These are phyloP conservation scores for Aspergillus japonicus DNA, from an alignment of 2,329 filamentous ascomycete species.

Conservation along the genomic window DNA sequence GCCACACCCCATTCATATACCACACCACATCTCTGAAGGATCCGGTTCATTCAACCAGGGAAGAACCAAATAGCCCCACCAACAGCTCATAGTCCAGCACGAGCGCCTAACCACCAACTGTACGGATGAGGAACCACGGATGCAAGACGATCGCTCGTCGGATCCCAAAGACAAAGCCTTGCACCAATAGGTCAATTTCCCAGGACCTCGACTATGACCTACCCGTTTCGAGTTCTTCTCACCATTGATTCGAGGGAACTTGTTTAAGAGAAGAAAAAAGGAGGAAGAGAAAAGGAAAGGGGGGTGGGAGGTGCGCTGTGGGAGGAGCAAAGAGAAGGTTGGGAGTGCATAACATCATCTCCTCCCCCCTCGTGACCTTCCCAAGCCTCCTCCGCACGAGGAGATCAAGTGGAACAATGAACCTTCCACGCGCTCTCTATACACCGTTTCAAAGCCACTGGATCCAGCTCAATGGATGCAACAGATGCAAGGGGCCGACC, in stretches of 20 bases:
- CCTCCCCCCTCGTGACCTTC: conserved; percentile 2
- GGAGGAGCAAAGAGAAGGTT: not conserved
- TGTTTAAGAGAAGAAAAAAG: not conserved
- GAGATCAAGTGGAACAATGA: not conserved
- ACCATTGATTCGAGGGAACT: not conserved
- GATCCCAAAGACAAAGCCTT: not conserved
- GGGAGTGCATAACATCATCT: conserved; percentile 7
- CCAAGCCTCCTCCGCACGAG: conserved; percentile 5
- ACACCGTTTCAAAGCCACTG: not conserved
- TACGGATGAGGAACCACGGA: conserved; percentile 3
- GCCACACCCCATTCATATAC: not conserved
- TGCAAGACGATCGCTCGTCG: not conserved
- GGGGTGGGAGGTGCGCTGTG: not conserved
- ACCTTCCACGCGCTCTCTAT: not conserved
- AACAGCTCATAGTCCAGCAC: conserved; percentile 1
- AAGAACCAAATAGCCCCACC: not conserved
- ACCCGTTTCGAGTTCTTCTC: not conserved
- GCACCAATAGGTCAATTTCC: not conserved
- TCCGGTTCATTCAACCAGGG: not conserved
- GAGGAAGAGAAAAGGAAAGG: not conserved
- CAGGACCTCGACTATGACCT: not conserved
- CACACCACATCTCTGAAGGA: not conserved
- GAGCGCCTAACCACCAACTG: conserved; percentile 5
- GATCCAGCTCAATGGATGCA: not conserved
- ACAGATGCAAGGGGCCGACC: not conserved